Base-by-base conservation (phyloP, 2,329 filamentous ascomycete species). In the Setomelanomma holmii region DNA sequence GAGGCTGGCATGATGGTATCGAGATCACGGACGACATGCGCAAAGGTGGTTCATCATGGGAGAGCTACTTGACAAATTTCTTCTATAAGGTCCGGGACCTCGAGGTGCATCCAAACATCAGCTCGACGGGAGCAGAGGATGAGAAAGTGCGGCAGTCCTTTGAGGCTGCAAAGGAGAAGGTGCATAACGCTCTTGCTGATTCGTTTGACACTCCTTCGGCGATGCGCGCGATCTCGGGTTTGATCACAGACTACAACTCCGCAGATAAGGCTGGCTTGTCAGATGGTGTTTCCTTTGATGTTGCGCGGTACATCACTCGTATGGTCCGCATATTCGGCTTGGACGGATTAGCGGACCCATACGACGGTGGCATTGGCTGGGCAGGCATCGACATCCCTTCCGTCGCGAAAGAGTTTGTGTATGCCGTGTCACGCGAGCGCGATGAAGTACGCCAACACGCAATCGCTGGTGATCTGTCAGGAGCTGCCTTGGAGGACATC, bases 11-110 rank as follows among this genome's bases (percentile, higher is more conserved):
- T 63, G 90, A 96, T 43, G 90, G 91, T 1, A 88, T 97, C 24
- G 93, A 97, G 69, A 95, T 97, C 56, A 93, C 91, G 0, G 86
- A 89, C 1, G 91, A 93, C 49, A 86, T 96, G 76, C 83, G 90
- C 51, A 86, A 86, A 38, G 85, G 87, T 64, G 89, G 89, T 5
- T 84, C 86, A 51, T 85, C 82, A 39, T 96, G 91, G 89, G 93
- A 97, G 71, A 86, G 86, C 43, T 88, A 88, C 16, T 79, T 96
- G 23, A 89, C 89, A 73, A 87, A 86, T 71, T 87, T 88, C 69
- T 87, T 88, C 49, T 76, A 86, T 54, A 86, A 86, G 57, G 76
- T 81, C 22, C 80, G 78, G 38, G 82, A 85, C 58, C 69, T 81
- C 3, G 71, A 78, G 45, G 61, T 71, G 1, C 67, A 76, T 35